Evolutionary conservation across 2,329 filamentous ascomycete species (phyloP).

Genomic region (Fusarium zealandicum): DNA sequence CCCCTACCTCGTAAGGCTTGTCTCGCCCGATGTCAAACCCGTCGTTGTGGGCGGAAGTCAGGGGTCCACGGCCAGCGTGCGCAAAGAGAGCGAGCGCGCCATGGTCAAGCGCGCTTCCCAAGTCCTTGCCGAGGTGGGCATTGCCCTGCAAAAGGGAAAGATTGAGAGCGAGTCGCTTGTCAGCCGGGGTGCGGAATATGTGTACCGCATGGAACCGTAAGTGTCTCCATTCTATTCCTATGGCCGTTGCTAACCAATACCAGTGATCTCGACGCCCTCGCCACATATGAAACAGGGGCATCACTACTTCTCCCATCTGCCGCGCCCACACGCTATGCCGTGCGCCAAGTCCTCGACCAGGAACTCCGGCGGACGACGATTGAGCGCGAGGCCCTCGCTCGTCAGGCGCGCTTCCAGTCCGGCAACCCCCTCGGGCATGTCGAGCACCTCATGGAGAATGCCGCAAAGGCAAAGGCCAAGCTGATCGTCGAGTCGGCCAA

Average conservation of each 20-base stretch:
- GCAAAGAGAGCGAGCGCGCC: conserved; percentile 82
- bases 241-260: conserved; percentile 15
- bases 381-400: conserved; percentile 69
- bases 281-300: conserved; percentile 74
- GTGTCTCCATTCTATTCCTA: conserved; percentile 46
- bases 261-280: conserved; percentile 75
- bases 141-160: conserved; percentile 80
- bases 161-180: conserved; percentile 73
- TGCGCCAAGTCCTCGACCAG: conserved; percentile 91
- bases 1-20: conserved; percentile 82
- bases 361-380: conserved; percentile 80
- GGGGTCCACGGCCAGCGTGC: conserved; percentile 79
- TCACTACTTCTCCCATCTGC: conserved; percentile 63
- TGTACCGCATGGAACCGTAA: conserved; percentile 95
- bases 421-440: conserved; percentile 45
- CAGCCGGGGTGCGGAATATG: conserved; percentile 71
- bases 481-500: conserved; percentile 44
- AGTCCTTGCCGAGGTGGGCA: conserved; percentile 82
- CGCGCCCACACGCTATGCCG: conserved; percentile 85
- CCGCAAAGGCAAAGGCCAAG: conserved; percentile 44
- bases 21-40: conserved; percentile 90
- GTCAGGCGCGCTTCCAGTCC: conserved; percentile 70
- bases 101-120: conserved; percentile 83
- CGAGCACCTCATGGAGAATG: conserved; percentile 45
- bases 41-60: conserved; percentile 78